These are phyloP conservation scores for Seminavis robusta DNA, from an alignment of 108 stramenopile species.

Conservation along the genomic window DNA sequence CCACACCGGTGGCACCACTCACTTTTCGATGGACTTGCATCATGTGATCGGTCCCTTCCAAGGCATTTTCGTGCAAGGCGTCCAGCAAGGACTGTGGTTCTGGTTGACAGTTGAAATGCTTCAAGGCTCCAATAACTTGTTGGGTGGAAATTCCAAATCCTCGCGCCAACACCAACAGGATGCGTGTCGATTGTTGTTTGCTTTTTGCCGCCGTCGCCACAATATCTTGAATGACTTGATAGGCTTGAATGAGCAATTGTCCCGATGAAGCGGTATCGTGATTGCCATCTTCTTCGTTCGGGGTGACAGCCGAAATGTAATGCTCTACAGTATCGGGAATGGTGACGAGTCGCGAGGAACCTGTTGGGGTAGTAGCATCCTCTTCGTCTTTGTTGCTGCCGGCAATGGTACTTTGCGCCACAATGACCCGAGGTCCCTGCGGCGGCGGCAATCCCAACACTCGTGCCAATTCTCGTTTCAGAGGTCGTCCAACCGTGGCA, in stretches of 20 bases:
- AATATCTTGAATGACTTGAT: slow-evolving; percentile 46
- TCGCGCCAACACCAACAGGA: slow-evolving; percentile 73
- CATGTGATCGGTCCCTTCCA: slow-evolving; percentile 71
- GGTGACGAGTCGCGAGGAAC: slow-evolving; percentile 73
- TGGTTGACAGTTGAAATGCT: slow-evolving; percentile 72
- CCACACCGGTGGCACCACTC: slow-evolving; percentile 74
- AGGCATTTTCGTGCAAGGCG: slow-evolving; percentile 58
- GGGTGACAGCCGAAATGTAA: slow-evolving; percentile 62
- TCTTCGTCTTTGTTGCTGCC: neutral
- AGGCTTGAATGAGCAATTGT: slow-evolving; percentile 67
- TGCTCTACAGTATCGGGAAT: slow-evolving; percentile 76
- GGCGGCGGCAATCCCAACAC: slow-evolving; percentile 78
- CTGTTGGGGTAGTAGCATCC: slow-evolving; percentile 33
- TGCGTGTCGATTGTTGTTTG: slow-evolving; percentile 15
- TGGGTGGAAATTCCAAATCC: slow-evolving; percentile 68
- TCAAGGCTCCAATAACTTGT: slow-evolving; percentile 81
- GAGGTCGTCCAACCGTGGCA: slow-evolving; percentile 91
- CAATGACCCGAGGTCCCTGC: slow-evolving; percentile 60
- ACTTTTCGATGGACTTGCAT: slow-evolving; percentile 76
- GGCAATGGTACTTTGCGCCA: neutral
- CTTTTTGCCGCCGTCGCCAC: neutral
- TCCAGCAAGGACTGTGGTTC: slow-evolving; percentile 73
- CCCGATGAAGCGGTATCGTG: slow-evolving; percentile 61
- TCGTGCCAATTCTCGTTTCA: slow-evolving; percentile 83
- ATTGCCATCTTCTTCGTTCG: no score